phyloP scores from a whole-genome alignment of 306 rosid genomes.

The Prunus campanulata region DNA sequence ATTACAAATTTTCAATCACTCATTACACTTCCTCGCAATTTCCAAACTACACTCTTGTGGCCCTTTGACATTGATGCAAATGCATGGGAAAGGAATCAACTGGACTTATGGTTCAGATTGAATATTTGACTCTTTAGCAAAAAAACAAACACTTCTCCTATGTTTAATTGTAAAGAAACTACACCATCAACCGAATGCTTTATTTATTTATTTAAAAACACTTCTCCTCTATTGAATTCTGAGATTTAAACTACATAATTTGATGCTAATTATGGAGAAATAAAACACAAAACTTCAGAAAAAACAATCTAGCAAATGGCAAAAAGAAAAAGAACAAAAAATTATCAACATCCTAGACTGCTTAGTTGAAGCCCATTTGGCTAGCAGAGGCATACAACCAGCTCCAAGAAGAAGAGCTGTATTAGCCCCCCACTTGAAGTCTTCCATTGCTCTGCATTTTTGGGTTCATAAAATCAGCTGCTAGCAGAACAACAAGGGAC shows the following conservation, averaged over 20 bases:
- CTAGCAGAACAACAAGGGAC: conserved; percentile 55
- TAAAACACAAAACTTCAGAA: not conserved
- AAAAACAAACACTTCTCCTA: not conserved
- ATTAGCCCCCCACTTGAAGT: conserved; percentile 29
- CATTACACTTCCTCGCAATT: not conserved
- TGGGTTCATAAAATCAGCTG: conserved; percentile 35
- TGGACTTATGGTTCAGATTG: not conserved
- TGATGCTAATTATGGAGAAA: not conserved
- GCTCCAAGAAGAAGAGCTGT: conserved; percentile 25
- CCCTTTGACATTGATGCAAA: not conserved
- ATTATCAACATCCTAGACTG: not conserved
- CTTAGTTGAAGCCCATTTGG: conserved; percentile 32
- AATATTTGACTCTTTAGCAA: not conserved
- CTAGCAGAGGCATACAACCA: conserved; percentile 30
- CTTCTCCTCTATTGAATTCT: not conserved
- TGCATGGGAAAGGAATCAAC: not conserved
- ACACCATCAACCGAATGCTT: not conserved
- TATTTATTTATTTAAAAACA: not conserved
- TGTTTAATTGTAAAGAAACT: not conserved
- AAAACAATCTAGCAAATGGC: not conserved
- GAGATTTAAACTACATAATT: not conserved
- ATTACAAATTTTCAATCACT: not conserved
- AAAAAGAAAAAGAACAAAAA: not conserved
- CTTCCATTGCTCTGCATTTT: conserved; percentile 22
- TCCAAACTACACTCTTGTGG: not conserved